Evolutionary conservation across 768 basidiomycete genomes (phyloP), one percentile per base, ranked within the genome.

Genomic region (Suillus clintonianus): DNA sequence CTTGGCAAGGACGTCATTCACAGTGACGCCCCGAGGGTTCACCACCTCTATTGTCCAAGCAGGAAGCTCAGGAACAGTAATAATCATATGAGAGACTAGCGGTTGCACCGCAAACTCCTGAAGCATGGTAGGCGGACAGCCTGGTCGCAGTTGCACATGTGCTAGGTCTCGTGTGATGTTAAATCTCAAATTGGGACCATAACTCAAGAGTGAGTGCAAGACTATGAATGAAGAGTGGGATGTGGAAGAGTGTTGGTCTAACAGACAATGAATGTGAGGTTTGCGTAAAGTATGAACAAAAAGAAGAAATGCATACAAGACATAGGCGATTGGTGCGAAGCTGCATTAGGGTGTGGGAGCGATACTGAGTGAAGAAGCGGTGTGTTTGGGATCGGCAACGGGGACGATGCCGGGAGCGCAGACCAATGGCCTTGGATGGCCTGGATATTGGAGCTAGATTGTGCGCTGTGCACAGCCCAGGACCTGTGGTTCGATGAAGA

Each of bases 281-380:
- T 8, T 43, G 30, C 6, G 30, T 37, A 24, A 19, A 19, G 10
- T 41, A 8, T n/a, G 13, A 10, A 34, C 55, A 17, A 39, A 59
- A 42, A 15, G 5, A 24, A 53, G 54, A 43, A 9, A 32, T 42
- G 15, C 75, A 15, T 64, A 77, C 75, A 60, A 8, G 72, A 64
- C 37, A 69, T 64, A 22, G 71, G 63, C 15, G 67, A 36, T 51
- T 73, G 34, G n/a, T 24, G 39, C 0, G 72, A 66, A 10, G 69
- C 60, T 5, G 76, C 67, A 55, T 76, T 77, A 6, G 74, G 76
- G 53, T 76, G 75, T n/a, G 74, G 74, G 17, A 76, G 37, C 24
- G 76, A 72, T 17, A 76, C 74, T 5, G 74, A 66, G 19, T 62
- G 67, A 37, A 74, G 54, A 30, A 67, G 69, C 0, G 76, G 74